A percentile compares a stretch with the other conserved stretches of the same genome.
phyloP scores from a whole-genome alignment of 2,329 filamentous ascomycete species.

The Cytospora chrysosperma region DNA sequence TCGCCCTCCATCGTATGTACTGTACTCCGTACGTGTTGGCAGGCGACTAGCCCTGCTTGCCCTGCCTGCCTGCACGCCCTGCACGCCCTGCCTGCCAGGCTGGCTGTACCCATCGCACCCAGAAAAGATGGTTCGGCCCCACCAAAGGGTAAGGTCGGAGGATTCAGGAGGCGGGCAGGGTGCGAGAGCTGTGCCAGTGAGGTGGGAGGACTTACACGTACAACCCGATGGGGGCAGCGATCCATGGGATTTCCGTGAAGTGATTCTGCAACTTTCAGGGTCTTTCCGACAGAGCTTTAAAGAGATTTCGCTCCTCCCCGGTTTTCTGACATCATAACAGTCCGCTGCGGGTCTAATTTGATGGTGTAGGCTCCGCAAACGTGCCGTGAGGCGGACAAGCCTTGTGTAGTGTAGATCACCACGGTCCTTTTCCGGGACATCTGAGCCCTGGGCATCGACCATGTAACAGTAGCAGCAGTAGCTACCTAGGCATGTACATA shows the following conservation, averaged over 20 bases:
- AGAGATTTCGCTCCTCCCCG: constrained; percentile 23
- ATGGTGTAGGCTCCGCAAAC: constrained; percentile 19
- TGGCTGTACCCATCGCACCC: neutral
- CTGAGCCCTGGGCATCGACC: neutral
- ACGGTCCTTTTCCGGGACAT: constrained; percentile 22
- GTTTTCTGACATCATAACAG: constrained; percentile 23
- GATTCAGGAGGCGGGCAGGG: neutral
- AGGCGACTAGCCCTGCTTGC: neutral
- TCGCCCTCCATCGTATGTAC: too few relatives aligned
- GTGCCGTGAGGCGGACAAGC: constrained; percentile 14
- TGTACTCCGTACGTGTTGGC: too few relatives aligned
- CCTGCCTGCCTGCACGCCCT: neutral
- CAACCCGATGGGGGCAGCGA: constrained; percentile 3
- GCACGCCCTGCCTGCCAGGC: neutral
- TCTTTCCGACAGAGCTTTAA: constrained; percentile 17
- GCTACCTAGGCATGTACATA: neutral
- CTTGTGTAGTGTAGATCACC: constrained; percentile 4
- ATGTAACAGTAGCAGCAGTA: too few relatives aligned
- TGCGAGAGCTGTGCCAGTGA: neutral
- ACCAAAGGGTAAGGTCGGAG: constrained; percentile 2
- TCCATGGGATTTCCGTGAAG: constrained; percentile 8
- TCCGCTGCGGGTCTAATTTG: constrained; percentile 6
- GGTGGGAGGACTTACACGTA: neutral
- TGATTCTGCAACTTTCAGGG: constrained; percentile 6
- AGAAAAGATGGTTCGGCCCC: neutral